These are phyloP conservation scores for Jacaranda mimosifolia DNA, from an alignment of 257 asterid species.

Conservation along the genomic window DNA sequence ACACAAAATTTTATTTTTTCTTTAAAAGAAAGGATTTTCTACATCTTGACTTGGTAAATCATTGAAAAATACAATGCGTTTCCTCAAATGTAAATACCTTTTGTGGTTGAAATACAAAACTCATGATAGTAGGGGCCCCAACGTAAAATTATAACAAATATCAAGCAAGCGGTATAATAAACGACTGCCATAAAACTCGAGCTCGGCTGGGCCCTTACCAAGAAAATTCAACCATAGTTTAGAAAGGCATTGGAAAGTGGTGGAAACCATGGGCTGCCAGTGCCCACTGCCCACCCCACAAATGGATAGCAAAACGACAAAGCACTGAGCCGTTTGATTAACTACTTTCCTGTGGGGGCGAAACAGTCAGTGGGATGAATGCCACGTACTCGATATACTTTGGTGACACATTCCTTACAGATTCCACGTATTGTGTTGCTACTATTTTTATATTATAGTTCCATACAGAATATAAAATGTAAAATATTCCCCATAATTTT, in stretches of 20 bases:
- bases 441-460: background rate
- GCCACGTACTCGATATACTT: slow-evolving; percentile 52
- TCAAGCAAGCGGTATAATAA: slow-evolving; percentile 28
- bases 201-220: background rate
- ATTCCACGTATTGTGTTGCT: slow-evolving; percentile 50
- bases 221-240: slow-evolving; percentile 36
- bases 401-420: slow-evolving; percentile 47
- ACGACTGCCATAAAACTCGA: background rate
- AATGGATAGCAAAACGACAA: slow-evolving; percentile 40
- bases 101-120: background rate
- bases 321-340: slow-evolving; percentile 40
- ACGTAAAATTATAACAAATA: background rate
- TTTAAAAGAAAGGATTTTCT: background rate
- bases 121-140: slow-evolving; percentile 13
- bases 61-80: background rate
- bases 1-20: background rate
- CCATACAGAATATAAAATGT: too few relatives aligned
- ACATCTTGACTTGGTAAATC: background rate
- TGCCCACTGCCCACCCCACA: too few relatives aligned
- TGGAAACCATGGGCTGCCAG: slow-evolving; percentile 43
- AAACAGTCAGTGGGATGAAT: slow-evolving; percentile 21
- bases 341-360: slow-evolving; percentile 29
- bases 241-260: background rate
- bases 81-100: too few relatives aligned
- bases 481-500: slow-evolving; percentile 4